phyloP scores from a whole-genome alignment of 306 rosid genomes.

The Quillaja saponaria region DNA sequence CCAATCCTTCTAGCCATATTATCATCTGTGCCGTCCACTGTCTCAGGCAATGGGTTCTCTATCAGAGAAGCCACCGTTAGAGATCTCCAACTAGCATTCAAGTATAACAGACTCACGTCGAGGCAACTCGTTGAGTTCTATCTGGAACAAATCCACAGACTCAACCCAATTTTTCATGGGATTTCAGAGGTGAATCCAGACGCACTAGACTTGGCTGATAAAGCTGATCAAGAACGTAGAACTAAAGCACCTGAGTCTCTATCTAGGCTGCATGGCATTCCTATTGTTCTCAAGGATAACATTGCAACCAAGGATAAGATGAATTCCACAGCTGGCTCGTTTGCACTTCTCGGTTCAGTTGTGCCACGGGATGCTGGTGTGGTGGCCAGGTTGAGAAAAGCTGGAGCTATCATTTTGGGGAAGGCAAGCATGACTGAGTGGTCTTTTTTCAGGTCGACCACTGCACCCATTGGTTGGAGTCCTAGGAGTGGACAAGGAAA shows the following conservation, averaged over 20 bases:
- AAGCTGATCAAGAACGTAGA: conserved; percentile 53
- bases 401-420: conserved; percentile 63
- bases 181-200: conserved; percentile 74
- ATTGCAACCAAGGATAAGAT: conserved; percentile 54
- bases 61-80: conserved; percentile 56
- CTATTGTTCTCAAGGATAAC: conserved; percentile 62
- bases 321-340: conserved; percentile 63
- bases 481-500: conserved; percentile 54
- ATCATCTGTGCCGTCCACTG: too few relatives aligned
- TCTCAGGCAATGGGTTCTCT: not conserved
- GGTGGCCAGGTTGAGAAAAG: conserved; percentile 46
- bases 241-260: not conserved
- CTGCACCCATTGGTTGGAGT: conserved; percentile 41
- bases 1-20: too few relatives aligned
- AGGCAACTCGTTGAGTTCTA: conserved; percentile 51
- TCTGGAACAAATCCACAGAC: conserved; percentile 34
- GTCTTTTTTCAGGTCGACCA: conserved; percentile 13
- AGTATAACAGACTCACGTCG: conserved; percentile 40
- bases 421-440: conserved; percentile 59
- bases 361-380: conserved; percentile 64
- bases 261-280: conserved; percentile 53
- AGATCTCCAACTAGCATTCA: conserved; percentile 53
- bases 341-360: conserved; percentile 58
- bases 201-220: conserved; percentile 55
- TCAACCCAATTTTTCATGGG: conserved; percentile 55